Evolutionary conservation across 1,139 yeast species (phyloP).

Genomic region (Debaryomyces robertsiae): DNA sequence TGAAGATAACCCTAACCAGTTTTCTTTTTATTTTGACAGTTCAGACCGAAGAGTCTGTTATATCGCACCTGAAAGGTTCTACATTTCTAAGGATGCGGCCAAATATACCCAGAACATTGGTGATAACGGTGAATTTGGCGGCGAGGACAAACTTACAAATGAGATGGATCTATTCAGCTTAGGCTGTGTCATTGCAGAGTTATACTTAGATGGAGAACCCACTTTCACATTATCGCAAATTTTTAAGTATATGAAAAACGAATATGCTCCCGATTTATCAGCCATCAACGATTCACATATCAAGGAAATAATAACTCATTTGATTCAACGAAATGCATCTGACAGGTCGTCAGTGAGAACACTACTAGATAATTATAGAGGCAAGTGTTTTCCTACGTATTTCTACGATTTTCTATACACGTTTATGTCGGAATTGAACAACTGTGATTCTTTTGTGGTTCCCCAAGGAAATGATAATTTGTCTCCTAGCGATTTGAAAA

Average conservation of each 20-base stretch:
- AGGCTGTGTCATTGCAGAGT: constrained; percentile 92
- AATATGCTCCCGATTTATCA: constrained; percentile 62
- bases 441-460: constrained; percentile 22
- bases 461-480: constrained; percentile 24
- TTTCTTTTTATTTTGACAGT: constrained; percentile 88
- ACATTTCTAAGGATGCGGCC: constrained; percentile 29
- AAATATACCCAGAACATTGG: constrained; percentile 23
- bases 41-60: constrained; percentile 86
- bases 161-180: constrained; percentile 87
- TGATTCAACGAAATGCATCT: constrained; percentile 65
- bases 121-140: constrained; percentile 32
- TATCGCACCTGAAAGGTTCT: constrained; percentile 91
- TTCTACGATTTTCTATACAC: constrained; percentile 74
- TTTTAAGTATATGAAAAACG: constrained; percentile 76
- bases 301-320: constrained; percentile 55
- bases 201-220: constrained; percentile 84
- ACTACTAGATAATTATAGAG: constrained; percentile 53
- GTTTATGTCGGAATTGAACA: constrained; percentile 52
- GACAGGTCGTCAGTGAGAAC: constrained; percentile 59
- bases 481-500: constrained; percentile 57
- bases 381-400: constrained; percentile 63
- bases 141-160: constrained; percentile 43
- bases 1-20: constrained; percentile 93
- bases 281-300: constrained; percentile 55
- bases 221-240: constrained; percentile 84